phyloP scores from a whole-genome alignment of 2,329 filamentous ascomycete species.

The Talaromyces funiculosus region DNA sequence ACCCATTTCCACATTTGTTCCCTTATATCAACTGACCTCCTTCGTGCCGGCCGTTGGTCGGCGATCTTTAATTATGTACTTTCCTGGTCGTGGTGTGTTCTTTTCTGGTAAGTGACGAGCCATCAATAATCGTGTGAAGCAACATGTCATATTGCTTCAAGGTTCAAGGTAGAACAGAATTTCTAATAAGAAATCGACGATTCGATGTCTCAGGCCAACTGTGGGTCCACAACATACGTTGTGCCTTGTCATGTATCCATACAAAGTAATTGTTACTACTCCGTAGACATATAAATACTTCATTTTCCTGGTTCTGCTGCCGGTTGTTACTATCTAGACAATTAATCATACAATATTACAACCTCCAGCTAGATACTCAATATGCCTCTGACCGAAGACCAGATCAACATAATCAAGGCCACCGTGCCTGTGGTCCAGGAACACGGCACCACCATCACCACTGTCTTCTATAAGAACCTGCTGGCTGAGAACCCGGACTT shows the following conservation, averaged over 20 bases:
- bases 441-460: slow-evolving; percentile 63
- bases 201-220: background rate
- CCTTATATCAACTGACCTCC: background rate
- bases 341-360: background rate
- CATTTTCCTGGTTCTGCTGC: background rate
- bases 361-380: background rate
- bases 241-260: background rate
- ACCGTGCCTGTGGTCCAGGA: slow-evolving; percentile 64
- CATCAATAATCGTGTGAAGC: background rate
- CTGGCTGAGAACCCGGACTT: slow-evolving; percentile 60
- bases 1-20: no score
- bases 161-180: background rate
- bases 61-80: background rate
- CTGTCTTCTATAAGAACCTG: slow-evolving; percentile 67
- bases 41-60: background rate
- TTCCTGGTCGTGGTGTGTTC: no score
- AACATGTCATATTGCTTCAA: background rate
- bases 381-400: slow-evolving; percentile 52
- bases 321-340: background rate
- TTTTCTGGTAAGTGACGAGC: no score
- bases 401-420: slow-evolving; percentile 61
- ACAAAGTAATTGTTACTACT: background rate
- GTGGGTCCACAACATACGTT: slow-evolving; percentile 2
- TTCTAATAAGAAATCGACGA: slow-evolving; percentile 6
- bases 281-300: background rate